Conservation (phyloP, 805 yeast species). For the Yamadazyma nakazawae region DNA sequence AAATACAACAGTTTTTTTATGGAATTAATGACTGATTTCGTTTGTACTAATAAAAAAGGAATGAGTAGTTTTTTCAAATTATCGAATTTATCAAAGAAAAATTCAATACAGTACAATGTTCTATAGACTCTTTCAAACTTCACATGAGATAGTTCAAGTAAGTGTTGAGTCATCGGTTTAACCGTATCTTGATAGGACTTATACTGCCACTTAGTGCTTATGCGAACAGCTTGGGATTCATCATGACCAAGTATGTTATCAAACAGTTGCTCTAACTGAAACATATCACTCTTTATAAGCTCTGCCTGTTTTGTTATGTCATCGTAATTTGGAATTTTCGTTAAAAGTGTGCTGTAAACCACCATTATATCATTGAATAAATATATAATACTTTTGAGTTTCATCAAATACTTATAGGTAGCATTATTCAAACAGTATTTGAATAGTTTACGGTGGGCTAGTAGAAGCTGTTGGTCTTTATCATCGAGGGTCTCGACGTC, state of each 20-base stretch:
- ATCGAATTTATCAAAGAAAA: conserved; percentile 36
- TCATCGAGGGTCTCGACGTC: conserved; percentile 13
- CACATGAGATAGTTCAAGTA: conserved; percentile 17
- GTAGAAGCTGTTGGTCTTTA: conserved; percentile 24
- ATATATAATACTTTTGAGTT: conserved; percentile 32
- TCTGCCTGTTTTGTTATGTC: conserved; percentile 35
- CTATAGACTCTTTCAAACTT: conserved; percentile 18
- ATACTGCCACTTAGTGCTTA: conserved; percentile 23
- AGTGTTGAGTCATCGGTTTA: conserved; percentile 18
- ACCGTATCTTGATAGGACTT: conserved; percentile 23
- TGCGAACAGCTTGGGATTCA: conserved; percentile 6
- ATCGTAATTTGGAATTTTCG: conserved; percentile 39
- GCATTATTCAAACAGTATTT: conserved; percentile 32
- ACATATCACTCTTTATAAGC: conserved; percentile 18
- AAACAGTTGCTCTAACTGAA: conserved; percentile 30
- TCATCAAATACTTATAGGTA: conserved; percentile 22
- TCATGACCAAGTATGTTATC: conserved; percentile 25
- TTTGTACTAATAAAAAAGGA: conserved; percentile 34
- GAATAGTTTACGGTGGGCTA: conserved; percentile 29
- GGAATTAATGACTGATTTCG: conserved; percentile 24
- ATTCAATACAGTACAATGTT: conserved; percentile 33
- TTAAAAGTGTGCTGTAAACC: conserved; percentile 36
- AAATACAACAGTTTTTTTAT: conserved; percentile 25
- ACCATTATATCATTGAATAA: conserved; percentile 36
- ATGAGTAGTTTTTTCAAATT: conserved; percentile 36